Evolutionary conservation across 2,329 filamentous ascomycete species (phyloP), one percentile per base, ranked within the genome.

Genomic region (Colletotrichum falcatum): DNA sequence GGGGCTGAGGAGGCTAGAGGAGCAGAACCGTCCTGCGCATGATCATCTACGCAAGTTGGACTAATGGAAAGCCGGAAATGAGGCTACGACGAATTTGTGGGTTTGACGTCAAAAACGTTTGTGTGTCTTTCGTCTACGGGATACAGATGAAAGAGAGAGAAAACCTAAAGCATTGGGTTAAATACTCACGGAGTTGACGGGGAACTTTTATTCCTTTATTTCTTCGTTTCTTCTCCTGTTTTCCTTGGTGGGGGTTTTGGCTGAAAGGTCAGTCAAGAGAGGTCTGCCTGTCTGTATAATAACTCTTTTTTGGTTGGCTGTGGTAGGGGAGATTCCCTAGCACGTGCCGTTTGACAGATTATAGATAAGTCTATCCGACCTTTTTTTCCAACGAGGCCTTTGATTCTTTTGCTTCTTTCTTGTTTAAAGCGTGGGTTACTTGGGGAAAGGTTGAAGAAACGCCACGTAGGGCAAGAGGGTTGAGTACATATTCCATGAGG

Each of bases 21-120:
- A 71, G 51, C 60, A 44, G 44, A 30, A 18, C 26, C 48, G 42
- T 39, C 65, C 37, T 44, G 39, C 39, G 33, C 54, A 59, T 51
- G 33, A 71, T 46, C 30, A 56, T 51, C 42, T 70, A 63, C 54
- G 69, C 49, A 71, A 71, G 60, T 65, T 71, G 65, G 69, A 71
- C 69, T 71, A 71, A 70, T 61, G 66, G 64, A 60, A 71, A 54
- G 69, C 69, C 68, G 58, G 53, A 64, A 67, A 67, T 70, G 67
- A 70, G 68, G 68, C 64, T 68, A 71, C 37, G 68, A 71, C 37
- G 30, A 58, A 59, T 68, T 58, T 46, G 67, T 59, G 68, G 59
- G 59, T 49, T 55, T 46, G 51, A 63, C 59, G 51, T 63, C 48
- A 55, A 51, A 51, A 64, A 58, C 46, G 46, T 28, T 51, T 61